phyloP scores from a whole-genome alignment of 805 yeast species.

The Metschnikowia kunwiensis region DNA sequence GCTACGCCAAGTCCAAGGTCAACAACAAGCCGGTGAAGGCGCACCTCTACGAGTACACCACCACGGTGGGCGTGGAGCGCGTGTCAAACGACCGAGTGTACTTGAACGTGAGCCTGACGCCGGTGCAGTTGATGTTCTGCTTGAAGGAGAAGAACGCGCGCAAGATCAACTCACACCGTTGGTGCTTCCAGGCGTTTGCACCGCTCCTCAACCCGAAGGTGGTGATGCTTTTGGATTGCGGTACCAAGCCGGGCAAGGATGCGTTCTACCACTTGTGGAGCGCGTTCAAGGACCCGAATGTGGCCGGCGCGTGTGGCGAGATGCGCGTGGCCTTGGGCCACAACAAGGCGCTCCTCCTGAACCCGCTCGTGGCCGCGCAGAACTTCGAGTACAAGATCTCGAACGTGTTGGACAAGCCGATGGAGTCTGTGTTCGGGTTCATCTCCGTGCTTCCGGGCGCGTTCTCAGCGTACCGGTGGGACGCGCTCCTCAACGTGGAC shows the following conservation, averaged over 20 bases:
- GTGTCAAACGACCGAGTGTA: slow-evolving; percentile 60
- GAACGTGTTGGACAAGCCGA: slow-evolving; percentile 91
- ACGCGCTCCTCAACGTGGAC: slow-evolving; percentile 65
- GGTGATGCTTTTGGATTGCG: slow-evolving; percentile 85
- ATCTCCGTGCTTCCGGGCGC: slow-evolving; percentile 96
- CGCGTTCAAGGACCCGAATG: slow-evolving; percentile 72
- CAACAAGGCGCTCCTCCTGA: slow-evolving; percentile 45
- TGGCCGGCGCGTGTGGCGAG: slow-evolving; percentile 98
- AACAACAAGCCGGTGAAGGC: slow-evolving; percentile 78
- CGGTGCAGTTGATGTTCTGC: slow-evolving; percentile 86
- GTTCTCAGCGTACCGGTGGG: slow-evolving; percentile 87
- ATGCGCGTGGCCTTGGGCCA: slow-evolving; percentile 81
- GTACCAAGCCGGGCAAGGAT: slow-evolving; percentile 84
- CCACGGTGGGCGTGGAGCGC: slow-evolving; percentile 79
- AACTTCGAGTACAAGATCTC: slow-evolving; percentile 96
- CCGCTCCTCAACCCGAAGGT: slow-evolving; percentile 78
- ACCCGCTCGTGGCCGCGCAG: slow-evolving; percentile 94
- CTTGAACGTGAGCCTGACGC: slow-evolving; percentile 63
- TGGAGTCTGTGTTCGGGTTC: slow-evolving; percentile 92
- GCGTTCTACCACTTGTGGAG: slow-evolving; percentile 89
- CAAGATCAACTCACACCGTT: slow-evolving; percentile 92
- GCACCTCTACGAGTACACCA: slow-evolving; percentile 90
- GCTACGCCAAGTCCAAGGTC: slow-evolving; percentile 88
- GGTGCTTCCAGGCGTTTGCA: slow-evolving; percentile 94
- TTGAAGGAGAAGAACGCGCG: slow-evolving; percentile 84